A percentile compares a stretch with the other conserved stretches of the same genome.
Evolutionary conservation across 495 filamentous ascomycete species (phyloP).

Genomic region (Parmelia sp.): DNA sequence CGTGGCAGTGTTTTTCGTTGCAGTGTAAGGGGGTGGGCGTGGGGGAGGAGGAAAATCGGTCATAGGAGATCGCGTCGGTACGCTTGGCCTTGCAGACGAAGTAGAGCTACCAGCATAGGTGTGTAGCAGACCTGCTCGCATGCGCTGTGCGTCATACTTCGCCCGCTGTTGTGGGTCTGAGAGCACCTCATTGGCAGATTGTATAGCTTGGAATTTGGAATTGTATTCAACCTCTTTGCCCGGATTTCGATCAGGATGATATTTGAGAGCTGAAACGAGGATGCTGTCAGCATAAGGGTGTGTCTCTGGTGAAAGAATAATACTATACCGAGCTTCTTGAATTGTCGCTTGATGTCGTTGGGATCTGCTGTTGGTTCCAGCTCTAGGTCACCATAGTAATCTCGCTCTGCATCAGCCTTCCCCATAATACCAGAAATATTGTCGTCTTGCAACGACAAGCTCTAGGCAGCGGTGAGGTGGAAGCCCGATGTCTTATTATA

Average conservation of each 20-base stretch:
- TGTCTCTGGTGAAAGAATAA: neutral
- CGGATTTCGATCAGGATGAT: conserved; percentile 85
- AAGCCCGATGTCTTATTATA: neutral
- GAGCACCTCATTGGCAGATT: conserved; percentile 78
- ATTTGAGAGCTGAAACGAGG: conserved; percentile 60
- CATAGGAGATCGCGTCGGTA: conserved; percentile 25
- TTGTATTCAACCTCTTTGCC: conserved; percentile 72
- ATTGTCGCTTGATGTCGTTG: conserved; percentile 66
- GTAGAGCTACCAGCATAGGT: conserved; percentile 18
- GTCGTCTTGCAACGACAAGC: neutral
- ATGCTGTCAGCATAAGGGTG: conserved; percentile 2
- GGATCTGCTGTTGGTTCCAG: conserved; percentile 15
- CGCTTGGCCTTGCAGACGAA: conserved; percentile 22
- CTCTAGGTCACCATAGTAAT: conserved; percentile 14
- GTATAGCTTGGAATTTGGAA: conserved; percentile 76
- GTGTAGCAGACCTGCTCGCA: conserved; percentile 32
- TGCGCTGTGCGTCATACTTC: conserved; percentile 72
- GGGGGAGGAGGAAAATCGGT: conserved; percentile 29
- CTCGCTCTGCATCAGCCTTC: conserved; percentile 18
- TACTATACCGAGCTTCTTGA: conserved; percentile 67
- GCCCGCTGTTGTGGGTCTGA: conserved; percentile 56
- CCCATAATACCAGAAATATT: neutral
- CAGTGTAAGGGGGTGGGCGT: conserved; percentile 29
- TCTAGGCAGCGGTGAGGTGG: neutral
- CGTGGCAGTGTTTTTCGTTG: conserved; percentile 30